Percentiles rank a stretch among this genome's conserved stretches.
Evolutionary conservation across 768 basidiomycete genomes (phyloP).

Genomic region (Lentinula guzmanii): DNA sequence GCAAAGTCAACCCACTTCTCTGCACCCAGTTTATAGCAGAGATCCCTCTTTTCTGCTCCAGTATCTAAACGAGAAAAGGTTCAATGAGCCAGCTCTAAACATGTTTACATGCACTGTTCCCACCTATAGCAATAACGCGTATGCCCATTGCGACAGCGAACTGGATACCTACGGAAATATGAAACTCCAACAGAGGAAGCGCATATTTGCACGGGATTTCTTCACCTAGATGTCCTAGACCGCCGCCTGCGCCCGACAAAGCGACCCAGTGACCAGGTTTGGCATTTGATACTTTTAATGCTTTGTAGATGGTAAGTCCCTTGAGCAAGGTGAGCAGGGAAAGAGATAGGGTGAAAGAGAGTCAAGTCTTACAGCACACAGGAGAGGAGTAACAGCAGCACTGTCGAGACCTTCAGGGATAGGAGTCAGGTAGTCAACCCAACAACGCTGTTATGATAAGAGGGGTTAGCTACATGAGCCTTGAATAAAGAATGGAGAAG

Average conservation of each 20-base stretch:
- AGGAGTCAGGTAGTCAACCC: conserved; percentile 62
- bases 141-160: conserved; percentile 74
- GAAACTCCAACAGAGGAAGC: not conserved
- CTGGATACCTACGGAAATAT: conserved; percentile 47
- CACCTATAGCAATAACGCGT: conserved; percentile 51
- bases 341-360: not conserved
- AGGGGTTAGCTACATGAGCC: not conserved
- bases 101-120: not conserved
- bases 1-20: conserved; percentile 61
- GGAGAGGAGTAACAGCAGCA: conserved; percentile 59
- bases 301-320: conserved; percentile 81
- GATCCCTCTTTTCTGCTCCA: conserved; percentile 58
- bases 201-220: not conserved
- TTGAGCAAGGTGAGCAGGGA: conserved; percentile 13
- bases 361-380: conserved; percentile 53
- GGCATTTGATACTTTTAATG: conserved; percentile 56
- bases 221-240: conserved; percentile 70
- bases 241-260: conserved; percentile 73
- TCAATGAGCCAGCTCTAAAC: not conserved
- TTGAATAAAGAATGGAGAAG: not conserved
- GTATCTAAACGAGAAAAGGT: conserved; percentile 43
- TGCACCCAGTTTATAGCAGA: conserved; percentile 48
- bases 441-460: conserved; percentile 41
- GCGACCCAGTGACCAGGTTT: conserved; percentile 65
- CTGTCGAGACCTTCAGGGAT: conserved; percentile 65